phyloP scores from a whole-genome alignment of 495 filamentous ascomycete species.

The Aspergillus kassunensis region DNA sequence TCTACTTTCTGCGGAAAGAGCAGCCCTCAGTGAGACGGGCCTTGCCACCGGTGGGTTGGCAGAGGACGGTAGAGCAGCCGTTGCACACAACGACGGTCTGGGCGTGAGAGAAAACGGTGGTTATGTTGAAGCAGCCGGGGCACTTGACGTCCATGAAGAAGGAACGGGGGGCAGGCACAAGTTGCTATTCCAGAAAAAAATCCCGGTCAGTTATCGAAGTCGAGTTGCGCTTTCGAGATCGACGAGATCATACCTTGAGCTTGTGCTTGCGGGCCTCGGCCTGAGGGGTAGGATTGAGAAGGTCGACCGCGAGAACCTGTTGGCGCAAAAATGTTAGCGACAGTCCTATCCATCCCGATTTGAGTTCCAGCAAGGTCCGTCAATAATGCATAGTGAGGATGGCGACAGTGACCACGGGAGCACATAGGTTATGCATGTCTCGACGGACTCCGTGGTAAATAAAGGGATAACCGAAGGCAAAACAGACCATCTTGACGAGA shows the following conservation, averaged over 20 bases:
- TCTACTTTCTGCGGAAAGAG: constrained; percentile 99
- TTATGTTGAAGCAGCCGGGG: constrained; percentile 99
- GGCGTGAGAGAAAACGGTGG: constrained; percentile 99
- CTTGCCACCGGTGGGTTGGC: constrained; percentile 98
- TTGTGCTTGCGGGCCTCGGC: constrained; percentile 98
- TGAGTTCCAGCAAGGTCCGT: constrained; percentile 10
- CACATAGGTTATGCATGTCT: background rate
- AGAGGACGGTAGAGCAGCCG: constrained; percentile 93
- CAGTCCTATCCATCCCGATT: constrained; percentile 2
- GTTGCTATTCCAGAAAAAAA: constrained; percentile 51
- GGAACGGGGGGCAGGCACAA: constrained; percentile 91
- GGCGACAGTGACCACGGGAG: constrained; percentile 11
- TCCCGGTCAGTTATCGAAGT: constrained; percentile 15
- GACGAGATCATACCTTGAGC: constrained; percentile 76
- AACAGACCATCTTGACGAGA: constrained; percentile 49
- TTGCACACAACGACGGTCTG: constrained; percentile 99
- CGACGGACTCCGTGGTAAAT: background rate
- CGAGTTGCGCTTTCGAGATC: background rate
- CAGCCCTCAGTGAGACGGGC: constrained; percentile 96
- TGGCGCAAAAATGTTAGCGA: constrained; percentile 19
- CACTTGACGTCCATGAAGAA: constrained; percentile 99
- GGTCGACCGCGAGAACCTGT: constrained; percentile 99
- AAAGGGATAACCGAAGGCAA: constrained; percentile 14
- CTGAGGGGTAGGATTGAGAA: constrained; percentile 94
- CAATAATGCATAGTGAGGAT: constrained; percentile 6